Evolutionary conservation across 2,329 filamentous ascomycete genomes (phyloP), one percentile per base, ranked within the genome.

Genomic region (Alternaria arborescens): DNA sequence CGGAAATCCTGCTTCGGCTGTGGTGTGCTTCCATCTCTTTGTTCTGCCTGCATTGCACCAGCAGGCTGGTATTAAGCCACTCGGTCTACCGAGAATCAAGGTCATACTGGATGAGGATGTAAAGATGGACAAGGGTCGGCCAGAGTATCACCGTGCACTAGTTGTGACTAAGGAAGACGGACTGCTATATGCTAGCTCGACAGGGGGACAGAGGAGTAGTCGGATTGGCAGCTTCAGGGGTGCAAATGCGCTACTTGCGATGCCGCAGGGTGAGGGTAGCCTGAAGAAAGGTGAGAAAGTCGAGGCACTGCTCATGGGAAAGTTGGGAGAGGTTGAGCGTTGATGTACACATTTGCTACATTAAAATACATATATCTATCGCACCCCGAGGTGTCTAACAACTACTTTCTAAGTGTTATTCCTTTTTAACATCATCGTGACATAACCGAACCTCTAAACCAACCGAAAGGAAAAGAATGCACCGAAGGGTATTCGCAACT

Each of bases 21-120:
- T 97, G 2, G 95, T 98, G 10, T 97, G 94, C 0, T 93, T 97
- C 71, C 92, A 98, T 73, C 86, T 99, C 2, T 98, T 99, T 78
- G 93, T 98, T 8, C 83, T 99, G 11, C 95, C 95, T 0, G 89
- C 91, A 0, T 81, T 99, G 60, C 93, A 97, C 72, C 88, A 91
- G 67, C 84, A 91, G 69, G 85, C 88, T 11, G 95, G 94, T 0
- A 82, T 93, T 22, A 80, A 79, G 41, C 88, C 88, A 0, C 82
- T 83, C 0, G 93, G 94, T 0, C 81, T 97, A 16, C 89, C 93
- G 1, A 87, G 83, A 51, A 87, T 96, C 0, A 86, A 87, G 2
- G 94, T 95, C 0, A 81, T 83, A 1, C 75, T 97, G 26, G 87
- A 88, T 0, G 89, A 95, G 59, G 87, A 92, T 46, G 88, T 98